Evolutionary conservation across 768 basidiomycete genomes (phyloP), one percentile per base, ranked within the genome.

Genomic region (Suillus placidus): DNA sequence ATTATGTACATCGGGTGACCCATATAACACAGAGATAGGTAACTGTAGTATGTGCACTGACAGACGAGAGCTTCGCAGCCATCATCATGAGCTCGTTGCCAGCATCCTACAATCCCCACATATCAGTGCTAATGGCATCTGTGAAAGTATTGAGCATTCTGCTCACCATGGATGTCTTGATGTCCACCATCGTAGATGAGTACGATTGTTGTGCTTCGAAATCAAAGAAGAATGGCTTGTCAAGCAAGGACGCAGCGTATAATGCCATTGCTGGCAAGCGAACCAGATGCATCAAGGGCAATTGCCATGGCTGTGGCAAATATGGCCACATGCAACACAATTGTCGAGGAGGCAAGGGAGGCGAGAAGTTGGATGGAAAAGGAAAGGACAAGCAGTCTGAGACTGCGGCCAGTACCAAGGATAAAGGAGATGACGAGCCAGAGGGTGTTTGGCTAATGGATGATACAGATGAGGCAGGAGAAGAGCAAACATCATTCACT

Each of bases 31-130:
- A 26, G 26, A 26, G 26, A 26, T 26, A 26, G 26, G 26, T 26
- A 26, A 26, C 26, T 26, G 26, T 26, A 26, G 26, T 26, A 26
- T 26, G 26, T 7, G 60, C 72, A 23, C 73, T 75, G 4, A 43
- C 69, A 1, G 74, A 80, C 9, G 70, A 74, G 10, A 74, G 79
- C 47, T 76, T 78, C 64, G 70, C 71, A 23, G 71, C 72, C 4
- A 79, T 81, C 55, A 71, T 82, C 45, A 70, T 79, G 38, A 66
- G 69, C 30, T 81, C 80, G 4, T 72, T 82, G n/a, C 80, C 80
- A 20, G 20, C 60, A 10, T 77, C 74, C n/a, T 81, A 77, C 64
- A 74, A 78, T 62, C 60, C 77, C 40, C 73, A 69, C 51, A 71
- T 79, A 63, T 73, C 77, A 20, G 64, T 75, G n/a, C 61, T 80